phyloP scores from a whole-genome alignment of 352 stramenopile species.

The Globisporangium ultimum region DNA sequence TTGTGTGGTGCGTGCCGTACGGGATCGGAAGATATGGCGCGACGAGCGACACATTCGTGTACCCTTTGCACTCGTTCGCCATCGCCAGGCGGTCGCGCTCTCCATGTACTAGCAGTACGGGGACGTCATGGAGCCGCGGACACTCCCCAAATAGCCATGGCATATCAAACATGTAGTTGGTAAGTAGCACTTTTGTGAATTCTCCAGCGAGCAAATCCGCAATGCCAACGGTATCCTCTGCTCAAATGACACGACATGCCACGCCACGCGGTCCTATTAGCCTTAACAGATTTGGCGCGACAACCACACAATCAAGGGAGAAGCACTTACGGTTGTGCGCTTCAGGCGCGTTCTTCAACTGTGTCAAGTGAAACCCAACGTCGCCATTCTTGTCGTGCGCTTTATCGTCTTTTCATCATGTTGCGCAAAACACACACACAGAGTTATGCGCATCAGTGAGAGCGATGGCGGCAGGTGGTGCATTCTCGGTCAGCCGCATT shows the following conservation, averaged over 20 bases:
- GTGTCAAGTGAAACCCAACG: conserved; percentile 34
- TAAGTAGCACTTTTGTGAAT: conserved; percentile 62
- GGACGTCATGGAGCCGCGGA: conserved; percentile 48
- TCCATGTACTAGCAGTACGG: conserved; percentile 76
- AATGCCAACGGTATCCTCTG: conserved; percentile 43
- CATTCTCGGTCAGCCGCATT: too few relatives aligned
- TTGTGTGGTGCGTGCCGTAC: conserved; percentile 86
- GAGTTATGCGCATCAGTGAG: too few relatives aligned
- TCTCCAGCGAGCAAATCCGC: conserved; percentile 50
- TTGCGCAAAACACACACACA: neutral
- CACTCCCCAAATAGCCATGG: conserved; percentile 68
- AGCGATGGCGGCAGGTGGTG: too few relatives aligned
- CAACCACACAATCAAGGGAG: conserved; percentile 1
- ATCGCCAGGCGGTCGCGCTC: conserved; percentile 59
- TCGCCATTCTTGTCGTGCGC: neutral
- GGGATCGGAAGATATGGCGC: conserved; percentile 72
- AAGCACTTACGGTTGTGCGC: conserved; percentile 43
- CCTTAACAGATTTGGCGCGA: neutral
- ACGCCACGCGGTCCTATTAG: too few relatives aligned
- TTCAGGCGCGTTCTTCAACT: conserved; percentile 25
- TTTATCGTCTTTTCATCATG: neutral
- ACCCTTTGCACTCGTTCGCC: conserved; percentile 49
- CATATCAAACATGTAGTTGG: conserved; percentile 83
- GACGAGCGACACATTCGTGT: conserved; percentile 55
- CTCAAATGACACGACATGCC: neutral